Evolutionary conservation across 2,329 filamentous ascomycete species (phyloP).

Genomic region (Ophidiomyces ophidiicola): DNA sequence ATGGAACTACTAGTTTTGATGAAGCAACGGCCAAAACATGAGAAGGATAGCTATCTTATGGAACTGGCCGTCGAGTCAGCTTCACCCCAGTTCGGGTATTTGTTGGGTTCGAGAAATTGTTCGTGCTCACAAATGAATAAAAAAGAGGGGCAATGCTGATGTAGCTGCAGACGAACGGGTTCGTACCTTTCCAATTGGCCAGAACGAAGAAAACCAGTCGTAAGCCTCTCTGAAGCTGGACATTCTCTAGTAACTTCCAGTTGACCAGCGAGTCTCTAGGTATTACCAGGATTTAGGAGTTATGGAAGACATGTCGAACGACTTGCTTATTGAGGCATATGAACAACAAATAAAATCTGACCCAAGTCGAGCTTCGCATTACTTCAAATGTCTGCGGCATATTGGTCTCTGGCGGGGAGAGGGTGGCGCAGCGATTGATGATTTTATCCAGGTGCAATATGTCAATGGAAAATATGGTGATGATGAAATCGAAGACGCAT

Average conservation of each 20-base stretch:
- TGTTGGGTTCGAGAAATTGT: conserved; percentile 28
- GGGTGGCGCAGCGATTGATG: conserved; percentile 43
- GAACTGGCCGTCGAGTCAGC: conserved; percentile 26
- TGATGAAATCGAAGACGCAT: conserved; percentile 47
- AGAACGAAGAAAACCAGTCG: conserved; percentile 14
- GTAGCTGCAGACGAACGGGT: conserved; percentile 10
- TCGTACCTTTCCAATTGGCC: not conserved
- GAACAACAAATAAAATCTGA: conserved; percentile 48
- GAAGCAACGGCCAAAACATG: conserved; percentile 31
- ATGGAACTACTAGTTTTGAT: conserved; percentile 46
- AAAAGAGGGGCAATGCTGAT: no score
- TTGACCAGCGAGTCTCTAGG: conserved; percentile 19
- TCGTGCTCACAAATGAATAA: conserved; percentile 12
- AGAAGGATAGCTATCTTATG: conserved; percentile 26
- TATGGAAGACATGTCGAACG: conserved; percentile 50
- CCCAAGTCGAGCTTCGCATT: conserved; percentile 44
- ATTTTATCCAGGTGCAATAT: conserved; percentile 45
- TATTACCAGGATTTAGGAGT: conserved; percentile 53
- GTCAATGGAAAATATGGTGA: conserved; percentile 47
- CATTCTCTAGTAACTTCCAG: not conserved
- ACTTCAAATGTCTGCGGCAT: conserved; percentile 52
- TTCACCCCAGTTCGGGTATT: conserved; percentile 28
- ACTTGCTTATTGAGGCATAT: conserved; percentile 51
- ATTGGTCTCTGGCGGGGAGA: conserved; percentile 43
- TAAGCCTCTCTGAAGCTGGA: conserved; percentile 13